Conservation (phyloP, 805 yeast species). For the Pichia gijzeniarum region DNA sequence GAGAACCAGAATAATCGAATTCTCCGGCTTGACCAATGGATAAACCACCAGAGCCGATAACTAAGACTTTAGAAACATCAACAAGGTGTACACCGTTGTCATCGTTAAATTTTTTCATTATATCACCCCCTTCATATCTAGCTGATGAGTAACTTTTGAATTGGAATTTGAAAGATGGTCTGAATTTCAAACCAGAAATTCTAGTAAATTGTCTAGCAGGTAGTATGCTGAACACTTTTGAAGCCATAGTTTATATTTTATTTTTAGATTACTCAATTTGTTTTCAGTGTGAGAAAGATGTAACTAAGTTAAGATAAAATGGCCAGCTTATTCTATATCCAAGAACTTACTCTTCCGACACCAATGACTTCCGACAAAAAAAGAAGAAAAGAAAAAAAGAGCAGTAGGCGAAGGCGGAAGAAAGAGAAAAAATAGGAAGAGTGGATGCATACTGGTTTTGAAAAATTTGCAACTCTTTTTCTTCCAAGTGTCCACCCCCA, state of each 20-base stretch:
- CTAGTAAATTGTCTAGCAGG: slow-evolving; percentile 8
- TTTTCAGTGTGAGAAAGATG: no score
- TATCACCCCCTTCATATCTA: slow-evolving; percentile 57
- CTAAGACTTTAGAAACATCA: slow-evolving; percentile 79
- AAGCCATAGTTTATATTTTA: slow-evolving; percentile 1
- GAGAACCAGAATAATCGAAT: slow-evolving; percentile 95
- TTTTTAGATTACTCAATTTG: background rate
- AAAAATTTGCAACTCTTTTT: background rate
- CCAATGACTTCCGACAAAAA: background rate
- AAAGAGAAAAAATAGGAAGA: no score
- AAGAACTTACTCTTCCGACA: background rate
- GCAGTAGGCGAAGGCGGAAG: no score
- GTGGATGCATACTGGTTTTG: no score
- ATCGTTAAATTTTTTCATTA: slow-evolving; percentile 49
- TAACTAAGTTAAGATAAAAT: no score
- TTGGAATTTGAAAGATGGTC: background rate
- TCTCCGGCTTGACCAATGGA: slow-evolving; percentile 99
- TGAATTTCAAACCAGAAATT: slow-evolving; percentile 8
- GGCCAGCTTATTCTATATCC: background rate
- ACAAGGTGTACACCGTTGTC: slow-evolving; percentile 63
- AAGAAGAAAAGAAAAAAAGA: background rate
- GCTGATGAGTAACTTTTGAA: slow-evolving; percentile 16
- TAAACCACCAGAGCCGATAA: slow-evolving; percentile 95
- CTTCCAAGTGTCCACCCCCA: background rate
- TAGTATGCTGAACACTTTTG: background rate